Base-by-base conservation (phyloP, 352 stramenopile genomes). In the Globisporangium nagaii region DNA sequence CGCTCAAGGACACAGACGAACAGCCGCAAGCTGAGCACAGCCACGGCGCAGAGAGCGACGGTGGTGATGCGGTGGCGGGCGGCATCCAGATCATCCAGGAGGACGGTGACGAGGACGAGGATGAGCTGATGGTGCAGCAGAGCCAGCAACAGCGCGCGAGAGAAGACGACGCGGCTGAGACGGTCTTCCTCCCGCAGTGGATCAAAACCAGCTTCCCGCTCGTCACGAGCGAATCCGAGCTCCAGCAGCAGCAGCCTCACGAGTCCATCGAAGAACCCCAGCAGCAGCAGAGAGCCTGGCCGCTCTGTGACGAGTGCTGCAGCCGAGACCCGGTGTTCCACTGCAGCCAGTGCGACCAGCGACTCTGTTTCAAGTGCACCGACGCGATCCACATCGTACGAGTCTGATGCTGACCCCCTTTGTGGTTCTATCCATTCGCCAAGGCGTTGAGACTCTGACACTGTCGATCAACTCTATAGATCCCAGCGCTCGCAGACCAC, bases 331-430 rank as follows among this genome's bases (percentile, higher is more conserved):
- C 47, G 20, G 17, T 31, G 7, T 75, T 86, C 11, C 22, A 13
- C 13, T 91, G 81, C 42, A 25, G 46, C 24, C 71, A 89, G 19
- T 91, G 81, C 55, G 37, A 11, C 4, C 65, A 74, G 15, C 49
- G 47, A 15, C 57, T 91, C 1, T 91, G 81, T 62, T 83, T 79
- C 44, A 58, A 53, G 32, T 91, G 81, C 58, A 69, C 73, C 2
- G 77, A 91, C 49, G 81, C 81, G 51, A 86, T 91, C 31, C 81
- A 91, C 52, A 87, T 91, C 22, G 81, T 91, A 69, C n/a, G n/a
- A 36, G 73, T 72, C 9, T 6, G 15, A 22, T 25, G 7, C n/a
- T 27, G 3, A 30, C n/a, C 10, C 15, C 13, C 4, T 25, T 34
- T 45, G 20, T 1, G 6, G 51, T 12, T 37, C 31, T 61, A 35